These are phyloP conservation scores for Taphrina communis DNA, from an alignment of 1,139 yeast genomes.

Conservation along the genomic window DNA sequence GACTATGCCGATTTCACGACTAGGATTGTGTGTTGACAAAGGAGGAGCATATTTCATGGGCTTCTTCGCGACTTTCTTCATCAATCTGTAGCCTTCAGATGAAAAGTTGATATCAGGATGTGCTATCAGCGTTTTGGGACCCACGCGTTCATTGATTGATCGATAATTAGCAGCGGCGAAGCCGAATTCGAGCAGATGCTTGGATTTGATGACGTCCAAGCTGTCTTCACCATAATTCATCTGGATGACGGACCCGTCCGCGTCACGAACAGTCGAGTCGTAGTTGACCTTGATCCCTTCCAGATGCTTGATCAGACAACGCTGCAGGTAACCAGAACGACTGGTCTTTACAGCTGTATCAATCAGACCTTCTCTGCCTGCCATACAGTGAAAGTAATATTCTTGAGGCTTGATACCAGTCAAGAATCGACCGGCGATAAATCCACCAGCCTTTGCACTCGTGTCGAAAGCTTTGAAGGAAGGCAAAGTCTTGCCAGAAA, in stretches of 20 bases:
- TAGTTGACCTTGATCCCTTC: constrained; percentile 96
- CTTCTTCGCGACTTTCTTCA: constrained; percentile 80
- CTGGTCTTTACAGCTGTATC: constrained; percentile 99
- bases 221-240: constrained; percentile 98
- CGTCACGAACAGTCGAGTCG: constrained; percentile 94
- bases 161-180: constrained; percentile 87
- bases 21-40: constrained; percentile 81
- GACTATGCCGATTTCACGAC: constrained; percentile 88
- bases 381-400: constrained; percentile 99
- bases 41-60: constrained; percentile 89
- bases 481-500: constrained; percentile 95
- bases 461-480: constrained; percentile 97
- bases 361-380: constrained; percentile 99
- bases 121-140: constrained; percentile 71
- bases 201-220: constrained; percentile 90
- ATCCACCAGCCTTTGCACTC: constrained; percentile 98
- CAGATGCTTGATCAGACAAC: constrained; percentile 96
- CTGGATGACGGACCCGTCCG: constrained; percentile 90
- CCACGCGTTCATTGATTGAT: constrained; percentile 19
- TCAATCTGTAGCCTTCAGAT: constrained; percentile 76
- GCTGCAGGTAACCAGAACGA: constrained; percentile 96
- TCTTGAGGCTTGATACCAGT: constrained; percentile 99
- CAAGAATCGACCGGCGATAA: constrained; percentile 94
- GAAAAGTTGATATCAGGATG: constrained; percentile 92
- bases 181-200: constrained; percentile 89